These are phyloP conservation scores for Russula olivacea DNA, from an alignment of 768 basidiomycete species.

Conservation along the genomic window DNA sequence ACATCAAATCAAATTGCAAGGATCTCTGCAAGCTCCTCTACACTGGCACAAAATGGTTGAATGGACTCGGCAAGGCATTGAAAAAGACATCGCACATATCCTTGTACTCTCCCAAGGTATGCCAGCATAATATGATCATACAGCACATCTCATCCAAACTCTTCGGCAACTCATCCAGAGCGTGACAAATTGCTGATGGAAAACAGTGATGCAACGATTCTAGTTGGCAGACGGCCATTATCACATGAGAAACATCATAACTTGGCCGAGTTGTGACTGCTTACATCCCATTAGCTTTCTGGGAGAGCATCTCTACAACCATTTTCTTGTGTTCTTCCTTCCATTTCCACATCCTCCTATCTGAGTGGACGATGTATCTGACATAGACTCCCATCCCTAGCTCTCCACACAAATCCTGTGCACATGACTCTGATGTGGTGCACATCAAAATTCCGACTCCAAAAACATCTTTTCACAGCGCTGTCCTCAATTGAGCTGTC, in stretches of 20 bases:
- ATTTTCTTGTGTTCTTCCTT: background rate
- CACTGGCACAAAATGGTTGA: background rate
- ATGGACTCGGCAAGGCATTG: background rate
- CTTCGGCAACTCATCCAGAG: background rate
- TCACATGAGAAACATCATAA: background rate
- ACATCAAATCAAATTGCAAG: background rate
- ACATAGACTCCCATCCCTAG: no score
- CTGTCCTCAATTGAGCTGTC: no score
- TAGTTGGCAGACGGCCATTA: background rate
- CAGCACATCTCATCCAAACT: background rate
- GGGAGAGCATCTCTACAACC: background rate
- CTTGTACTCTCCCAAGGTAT: background rate
- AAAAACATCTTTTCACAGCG: no score
- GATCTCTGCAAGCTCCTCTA: background rate
- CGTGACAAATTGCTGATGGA: background rate
- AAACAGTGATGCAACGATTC: background rate
- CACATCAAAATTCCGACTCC: no score
- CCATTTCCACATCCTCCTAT: background rate
- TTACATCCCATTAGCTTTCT: background rate
- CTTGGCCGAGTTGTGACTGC: background rate
- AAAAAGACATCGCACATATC: background rate
- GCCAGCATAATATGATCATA: background rate
- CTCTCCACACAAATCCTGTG: no score
- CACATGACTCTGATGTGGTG: no score
- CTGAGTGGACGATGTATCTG: background rate